phyloP scores from a whole-genome alignment of 768 basidiomycete species.

The Lentinula detonsa region DNA sequence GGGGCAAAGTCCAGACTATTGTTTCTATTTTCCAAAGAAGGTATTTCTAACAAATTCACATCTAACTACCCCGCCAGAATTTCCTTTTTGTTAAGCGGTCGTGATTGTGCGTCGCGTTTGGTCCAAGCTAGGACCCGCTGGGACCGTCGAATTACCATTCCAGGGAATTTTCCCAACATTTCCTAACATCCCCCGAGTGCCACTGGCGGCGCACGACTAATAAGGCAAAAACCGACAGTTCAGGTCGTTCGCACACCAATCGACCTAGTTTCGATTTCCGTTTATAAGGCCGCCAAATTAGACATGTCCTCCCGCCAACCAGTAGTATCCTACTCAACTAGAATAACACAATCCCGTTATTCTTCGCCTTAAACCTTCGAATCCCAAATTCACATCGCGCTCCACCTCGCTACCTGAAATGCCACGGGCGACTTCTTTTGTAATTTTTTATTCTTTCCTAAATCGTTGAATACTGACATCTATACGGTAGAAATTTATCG shows the following conservation, averaged over 20 bases:
- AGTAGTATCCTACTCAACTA: background rate
- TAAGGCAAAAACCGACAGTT: background rate
- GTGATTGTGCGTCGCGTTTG: background rate
- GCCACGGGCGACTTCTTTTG: background rate
- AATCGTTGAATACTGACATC: background rate
- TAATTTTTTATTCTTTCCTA: background rate
- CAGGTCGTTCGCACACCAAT: constrained; percentile 2
- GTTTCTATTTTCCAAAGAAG: background rate
- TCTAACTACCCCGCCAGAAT: background rate
- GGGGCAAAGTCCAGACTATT: background rate
- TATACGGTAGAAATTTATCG: background rate
- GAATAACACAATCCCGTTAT: background rate
- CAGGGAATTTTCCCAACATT: background rate
- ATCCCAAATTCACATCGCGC: background rate
- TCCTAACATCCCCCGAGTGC: background rate
- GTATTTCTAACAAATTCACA: background rate
- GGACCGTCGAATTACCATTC: background rate
- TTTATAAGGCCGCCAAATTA: background rate
- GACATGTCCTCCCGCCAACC: background rate
- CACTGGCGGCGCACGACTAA: background rate
- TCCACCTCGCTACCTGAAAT: background rate
- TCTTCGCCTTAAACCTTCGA: background rate
- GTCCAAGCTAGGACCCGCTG: background rate
- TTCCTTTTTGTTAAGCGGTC: background rate
- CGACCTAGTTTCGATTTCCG: background rate